These are phyloP conservation scores for Entrophospora sp. DNA, from an alignment of 192 early-diverging fungal species.

Conservation along the genomic window DNA sequence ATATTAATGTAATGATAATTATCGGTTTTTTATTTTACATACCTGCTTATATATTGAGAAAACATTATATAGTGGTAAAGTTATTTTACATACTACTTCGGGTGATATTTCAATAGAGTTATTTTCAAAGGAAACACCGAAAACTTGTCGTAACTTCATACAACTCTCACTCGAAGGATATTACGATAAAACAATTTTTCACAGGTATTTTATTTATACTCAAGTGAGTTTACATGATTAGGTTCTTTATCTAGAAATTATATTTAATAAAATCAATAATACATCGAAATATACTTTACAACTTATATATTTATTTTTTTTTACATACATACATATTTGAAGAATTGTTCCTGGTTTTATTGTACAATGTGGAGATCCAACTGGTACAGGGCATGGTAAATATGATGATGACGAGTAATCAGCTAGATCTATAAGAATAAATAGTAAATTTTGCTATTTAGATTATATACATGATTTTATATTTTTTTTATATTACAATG, in stretches of 20 bases:
- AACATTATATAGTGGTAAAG: conserved; percentile 44
- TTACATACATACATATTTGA: background rate
- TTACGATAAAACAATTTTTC: conserved; percentile 83
- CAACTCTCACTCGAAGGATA: conserved; percentile 88
- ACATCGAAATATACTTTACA: background rate
- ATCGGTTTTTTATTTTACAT: background rate
- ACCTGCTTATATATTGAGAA: background rate
- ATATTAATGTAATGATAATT: background rate
- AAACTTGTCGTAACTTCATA: conserved; percentile 90
- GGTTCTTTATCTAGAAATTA: too few species aligned
- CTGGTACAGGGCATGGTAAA: conserved; percentile 65
- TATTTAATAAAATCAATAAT: too few species aligned
- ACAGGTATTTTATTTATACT: conserved; percentile 40
- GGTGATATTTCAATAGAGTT: conserved; percentile 89
- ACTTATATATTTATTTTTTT: background rate
- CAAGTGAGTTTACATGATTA: background rate
- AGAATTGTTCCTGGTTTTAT: conserved; percentile 78
- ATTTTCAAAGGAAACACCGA: conserved; percentile 91
- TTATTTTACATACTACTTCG: conserved; percentile 73
- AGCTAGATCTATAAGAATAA: background rate
- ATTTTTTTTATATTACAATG: background rate
- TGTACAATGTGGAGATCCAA: conserved; percentile 92
- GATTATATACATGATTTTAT: background rate
- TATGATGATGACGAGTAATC: too few species aligned
- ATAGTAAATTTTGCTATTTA: background rate